These are phyloP conservation scores for Anthostomella pinea DNA, from an alignment of 2,329 filamentous ascomycete genomes.

Conservation along the genomic window DNA sequence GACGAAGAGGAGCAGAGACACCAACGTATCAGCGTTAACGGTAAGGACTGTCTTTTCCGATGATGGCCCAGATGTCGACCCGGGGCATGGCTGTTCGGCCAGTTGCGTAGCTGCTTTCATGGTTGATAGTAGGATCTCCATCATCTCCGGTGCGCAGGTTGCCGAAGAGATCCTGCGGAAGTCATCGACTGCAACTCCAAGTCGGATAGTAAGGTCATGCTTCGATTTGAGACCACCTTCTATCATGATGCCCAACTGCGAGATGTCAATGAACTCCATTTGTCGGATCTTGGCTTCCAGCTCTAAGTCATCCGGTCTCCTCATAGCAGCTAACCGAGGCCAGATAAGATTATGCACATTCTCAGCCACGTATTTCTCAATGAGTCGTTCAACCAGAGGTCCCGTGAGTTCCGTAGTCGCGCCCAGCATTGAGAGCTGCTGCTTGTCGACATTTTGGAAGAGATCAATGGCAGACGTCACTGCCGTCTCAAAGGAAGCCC, in stretches of 20 bases:
- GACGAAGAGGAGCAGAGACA: conserved; percentile 86
- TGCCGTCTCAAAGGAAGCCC: conserved; percentile 83
- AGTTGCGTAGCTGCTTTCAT: conserved; percentile 78
- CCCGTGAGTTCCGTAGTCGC: conserved; percentile 93
- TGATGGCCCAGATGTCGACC: conserved; percentile 32
- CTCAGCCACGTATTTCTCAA: conserved; percentile 91
- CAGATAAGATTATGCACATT: conserved; percentile 91
- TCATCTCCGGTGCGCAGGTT: conserved; percentile 83
- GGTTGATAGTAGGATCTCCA: conserved; percentile 73
- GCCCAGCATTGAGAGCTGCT: conserved; percentile 86
- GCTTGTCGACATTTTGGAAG: conserved; percentile 93
- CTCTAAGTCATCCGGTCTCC: conserved; percentile 78
- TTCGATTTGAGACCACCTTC: conserved; percentile 77
- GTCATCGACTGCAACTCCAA: conserved; percentile 78
- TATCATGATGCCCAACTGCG: conserved; percentile 86
- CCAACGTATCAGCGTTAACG: conserved; percentile 83
- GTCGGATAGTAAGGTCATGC: conserved; percentile 72
- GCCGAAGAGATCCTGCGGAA: conserved; percentile 82
- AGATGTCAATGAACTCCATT: conserved; percentile 92
- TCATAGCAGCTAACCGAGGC: conserved; percentile 73
- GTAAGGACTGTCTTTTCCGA: conserved; percentile 57
- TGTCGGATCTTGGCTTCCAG: conserved; percentile 86
- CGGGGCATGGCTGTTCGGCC: conserved; percentile 46
- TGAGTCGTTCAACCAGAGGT: conserved; percentile 85
- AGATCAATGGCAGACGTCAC: conserved; percentile 92